Evolutionary conservation across 768 basidiomycete genomes (phyloP), one percentile per base, ranked within the genome.

Genomic region (Rhizopogon sp.): DNA sequence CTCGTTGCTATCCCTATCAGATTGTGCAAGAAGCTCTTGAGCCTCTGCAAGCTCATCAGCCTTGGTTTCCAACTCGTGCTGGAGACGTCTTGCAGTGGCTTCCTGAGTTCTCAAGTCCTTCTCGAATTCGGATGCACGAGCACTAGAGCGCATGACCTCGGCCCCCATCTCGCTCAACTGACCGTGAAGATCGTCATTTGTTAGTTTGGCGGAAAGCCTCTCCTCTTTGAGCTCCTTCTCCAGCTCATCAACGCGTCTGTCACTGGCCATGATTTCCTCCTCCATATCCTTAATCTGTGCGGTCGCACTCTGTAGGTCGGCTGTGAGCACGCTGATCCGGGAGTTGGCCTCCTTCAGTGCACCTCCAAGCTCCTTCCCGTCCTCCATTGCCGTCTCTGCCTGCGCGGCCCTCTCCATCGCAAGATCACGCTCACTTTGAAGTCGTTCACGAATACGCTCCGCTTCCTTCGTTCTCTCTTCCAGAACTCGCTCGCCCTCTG

Each of bases 321-420:
- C 73, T 63, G 79, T 79, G 43, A 85, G 70, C 50, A 77, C 71
- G 31, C 71, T 78, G 39, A 87, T 71, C 17, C 79, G 78, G 53
- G 83, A 77, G 56, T 89, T 87, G 17, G 85, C 86, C 40, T 83
- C 81, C 56, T 76, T 79, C 54, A 90, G 63, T 50, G 85, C 85
- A 0, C 80, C 79, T 2, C 87, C 89, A 1, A 90, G 74, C 44
- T 90, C 90, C 58, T 79, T 78, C 39, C 79, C 85, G 52, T 73
- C 79, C 65, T 83, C 85, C 50, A 90, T 70, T 11, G 80, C 78
- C 28, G 67, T 72, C 60, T 90, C 88, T 0, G 85, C 86, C 62
- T 85, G 85, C 57, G 76, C 75, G 0, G 82, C 83, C 35, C 87
- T 78, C 50, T 84, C 82, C 8, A 75, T 67, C 0, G 84, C 82